Percentiles rank a stretch among this genome's conserved stretches.
Evolutionary conservation across 495 filamentous ascomycete species (phyloP).

Genomic region (Penicillium robsamsonii): DNA sequence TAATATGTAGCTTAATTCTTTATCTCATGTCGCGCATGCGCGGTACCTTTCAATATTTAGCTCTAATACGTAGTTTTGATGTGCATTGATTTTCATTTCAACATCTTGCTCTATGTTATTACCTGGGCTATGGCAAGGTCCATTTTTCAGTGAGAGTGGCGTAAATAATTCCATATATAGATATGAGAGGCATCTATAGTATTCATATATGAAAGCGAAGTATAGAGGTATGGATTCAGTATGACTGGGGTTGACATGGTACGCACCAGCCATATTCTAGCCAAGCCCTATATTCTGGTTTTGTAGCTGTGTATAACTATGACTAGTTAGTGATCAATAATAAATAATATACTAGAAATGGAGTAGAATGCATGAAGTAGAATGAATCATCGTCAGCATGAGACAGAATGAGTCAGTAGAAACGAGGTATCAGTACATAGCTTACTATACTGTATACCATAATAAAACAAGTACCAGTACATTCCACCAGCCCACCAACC

Average conservation of each 20-base stretch:
- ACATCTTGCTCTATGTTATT: no score
- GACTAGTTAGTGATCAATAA: neutral
- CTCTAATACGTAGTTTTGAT: no score
- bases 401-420: conserved; percentile 31
- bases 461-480: conserved; percentile 16
- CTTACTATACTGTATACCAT: no score
- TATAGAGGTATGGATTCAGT: neutral
- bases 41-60: no score
- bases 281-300: neutral
- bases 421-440: neutral
- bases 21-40: no score
- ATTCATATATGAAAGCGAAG: neutral
- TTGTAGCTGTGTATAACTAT: neutral
- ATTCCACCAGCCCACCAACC: conserved; percentile 5
- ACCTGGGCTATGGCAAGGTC: no score
- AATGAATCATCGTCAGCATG: conserved; percentile 24
- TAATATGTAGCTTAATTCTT: no score
- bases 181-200: no score
- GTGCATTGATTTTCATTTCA: no score
- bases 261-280: neutral
- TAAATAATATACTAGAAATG: neutral
- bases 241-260: neutral
- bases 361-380: neutral
- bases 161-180: no score
- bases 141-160: no score